Percentiles rank a stretch among this genome's conserved stretches.
Evolutionary conservation across 2,329 filamentous ascomycete species (phyloP).

Genomic region (Scedosporium minutisporum): DNA sequence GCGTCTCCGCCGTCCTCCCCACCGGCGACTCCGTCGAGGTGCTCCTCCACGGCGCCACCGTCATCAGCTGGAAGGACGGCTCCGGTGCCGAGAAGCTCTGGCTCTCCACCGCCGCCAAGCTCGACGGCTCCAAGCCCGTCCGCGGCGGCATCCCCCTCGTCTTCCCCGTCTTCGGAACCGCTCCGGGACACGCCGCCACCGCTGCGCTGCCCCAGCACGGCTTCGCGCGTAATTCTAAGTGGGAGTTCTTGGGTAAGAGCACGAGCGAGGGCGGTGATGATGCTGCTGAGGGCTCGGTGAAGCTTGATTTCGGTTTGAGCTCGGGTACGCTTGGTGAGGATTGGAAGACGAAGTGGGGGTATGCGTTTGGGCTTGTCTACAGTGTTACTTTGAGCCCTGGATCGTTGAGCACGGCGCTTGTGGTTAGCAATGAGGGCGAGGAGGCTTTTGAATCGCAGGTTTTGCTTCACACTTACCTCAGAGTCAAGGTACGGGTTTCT

Average conservation of each 20-base stretch:
- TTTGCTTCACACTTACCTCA: slow-evolving; percentile 84
- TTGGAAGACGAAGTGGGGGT: slow-evolving; percentile 67
- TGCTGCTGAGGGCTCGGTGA: slow-evolving; percentile 57
- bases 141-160: slow-evolving; percentile 87
- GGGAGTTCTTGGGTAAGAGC: slow-evolving; percentile 91
- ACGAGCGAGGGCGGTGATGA: slow-evolving; percentile 33
- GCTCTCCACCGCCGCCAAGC: slow-evolving; percentile 66
- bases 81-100: slow-evolving; percentile 75
- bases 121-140: slow-evolving; percentile 84
- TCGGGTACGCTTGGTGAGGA: slow-evolving; percentile 60
- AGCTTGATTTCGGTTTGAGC: slow-evolving; percentile 91
- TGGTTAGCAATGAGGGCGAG: slow-evolving; percentile 79
- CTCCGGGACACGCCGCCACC: slow-evolving; percentile 67
- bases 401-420: slow-evolving; percentile 68
- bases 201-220: slow-evolving; percentile 81
- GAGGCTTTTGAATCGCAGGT: slow-evolving; percentile 84
- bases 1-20: slow-evolving; percentile 70
- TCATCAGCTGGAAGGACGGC: slow-evolving; percentile 85
- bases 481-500: slow-evolving; percentile 53
- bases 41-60: slow-evolving; percentile 83
- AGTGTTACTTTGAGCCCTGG: slow-evolving; percentile 75
- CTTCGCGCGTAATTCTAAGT: slow-evolving; percentile 79
- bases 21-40: slow-evolving; percentile 81
- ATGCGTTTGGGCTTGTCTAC: slow-evolving; percentile 84
- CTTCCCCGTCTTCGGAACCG: slow-evolving; percentile 88